These are phyloP conservation scores for Polytolypa hystricis DNA, from an alignment of 2,329 filamentous ascomycete species.

Conservation along the genomic window DNA sequence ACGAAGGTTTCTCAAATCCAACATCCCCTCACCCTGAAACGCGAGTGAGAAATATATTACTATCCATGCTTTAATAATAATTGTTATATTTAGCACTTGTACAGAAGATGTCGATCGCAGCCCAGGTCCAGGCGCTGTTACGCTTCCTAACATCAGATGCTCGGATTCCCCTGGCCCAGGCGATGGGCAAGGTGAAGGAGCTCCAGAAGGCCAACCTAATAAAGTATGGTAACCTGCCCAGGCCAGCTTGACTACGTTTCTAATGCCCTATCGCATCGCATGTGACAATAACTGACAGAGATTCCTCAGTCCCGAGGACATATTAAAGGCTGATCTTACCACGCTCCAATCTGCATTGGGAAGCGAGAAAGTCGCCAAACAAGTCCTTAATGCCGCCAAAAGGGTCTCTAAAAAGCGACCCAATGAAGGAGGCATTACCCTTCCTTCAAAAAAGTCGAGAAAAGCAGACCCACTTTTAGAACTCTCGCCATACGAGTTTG, in stretches of 20 bases:
- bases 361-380: conserved; percentile 46
- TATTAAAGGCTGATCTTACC: conserved; percentile 39
- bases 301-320: conserved; percentile 29
- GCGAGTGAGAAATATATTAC: too few relatives aligned
- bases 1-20: too few relatives aligned
- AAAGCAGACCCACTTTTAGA: conserved; percentile 8
- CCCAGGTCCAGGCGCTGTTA: conserved; percentile 34
- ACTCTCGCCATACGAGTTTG: conserved; percentile 22
- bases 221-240: conserved; percentile 19
- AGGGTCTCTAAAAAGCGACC: conserved; percentile 45
- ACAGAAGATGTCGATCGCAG: conserved; percentile 15
- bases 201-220: conserved; percentile 40
- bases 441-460: conserved; percentile 31
- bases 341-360: conserved; percentile 33
- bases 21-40: too few relatives aligned
- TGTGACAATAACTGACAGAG: conserved; percentile 1
- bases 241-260: conserved; percentile 5
- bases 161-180: conserved; percentile 44
- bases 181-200: conserved; percentile 45
- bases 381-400: conserved; percentile 48
- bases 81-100: conserved; percentile 3
- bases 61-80: too few relatives aligned
- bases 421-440: conserved; percentile 19
- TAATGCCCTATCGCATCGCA: conserved; percentile 9
- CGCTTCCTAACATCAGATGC: conserved; percentile 49